A percentile compares a stretch with the other conserved stretches of the same genome.
Evolutionary conservation across 73 alveolate genomes (phyloP).

Genomic region (Tetrahymena borealis): DNA sequence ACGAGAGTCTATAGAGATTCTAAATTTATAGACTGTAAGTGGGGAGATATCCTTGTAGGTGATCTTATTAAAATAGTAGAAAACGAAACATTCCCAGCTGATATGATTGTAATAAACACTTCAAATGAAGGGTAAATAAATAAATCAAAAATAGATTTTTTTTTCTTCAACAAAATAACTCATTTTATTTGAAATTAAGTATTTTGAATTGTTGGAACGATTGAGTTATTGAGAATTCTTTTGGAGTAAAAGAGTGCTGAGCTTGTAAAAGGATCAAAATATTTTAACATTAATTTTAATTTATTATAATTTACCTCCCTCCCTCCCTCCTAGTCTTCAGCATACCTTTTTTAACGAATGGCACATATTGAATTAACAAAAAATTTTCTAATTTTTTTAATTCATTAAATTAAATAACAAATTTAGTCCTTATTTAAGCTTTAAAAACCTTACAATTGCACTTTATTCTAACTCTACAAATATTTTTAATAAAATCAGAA

Average conservation of each 20-base stretch:
- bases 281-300: too few species aligned
- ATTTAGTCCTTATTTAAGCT: too few species aligned
- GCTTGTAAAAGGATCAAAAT: too few species aligned
- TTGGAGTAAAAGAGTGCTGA: not conserved
- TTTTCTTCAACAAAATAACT: too few species aligned
- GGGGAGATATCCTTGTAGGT: conserved; percentile 55
- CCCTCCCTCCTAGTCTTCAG: not conserved
- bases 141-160: not conserved
- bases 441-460: too few species aligned
- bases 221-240: not conserved
- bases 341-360: not conserved
- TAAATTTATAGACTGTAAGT: conserved; percentile 41
- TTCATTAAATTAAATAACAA: too few species aligned
- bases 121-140: conserved; percentile 39
- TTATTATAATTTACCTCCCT: not conserved
- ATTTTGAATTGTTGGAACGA: too few species aligned
- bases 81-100: conserved; percentile 76
- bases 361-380: not conserved
- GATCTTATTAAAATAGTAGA: conserved; percentile 50
- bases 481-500: too few species aligned
- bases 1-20: conserved; percentile 12
- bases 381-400: too few species aligned
- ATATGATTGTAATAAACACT: conserved; percentile 57
- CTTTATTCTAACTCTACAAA: too few species aligned
- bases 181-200: too few species aligned